A percentile compares a stretch with the other conserved stretches of the same genome.
Conservation (phyloP, 768 basidiomycete genomes). For the Phylloporus sp. region DNA sequence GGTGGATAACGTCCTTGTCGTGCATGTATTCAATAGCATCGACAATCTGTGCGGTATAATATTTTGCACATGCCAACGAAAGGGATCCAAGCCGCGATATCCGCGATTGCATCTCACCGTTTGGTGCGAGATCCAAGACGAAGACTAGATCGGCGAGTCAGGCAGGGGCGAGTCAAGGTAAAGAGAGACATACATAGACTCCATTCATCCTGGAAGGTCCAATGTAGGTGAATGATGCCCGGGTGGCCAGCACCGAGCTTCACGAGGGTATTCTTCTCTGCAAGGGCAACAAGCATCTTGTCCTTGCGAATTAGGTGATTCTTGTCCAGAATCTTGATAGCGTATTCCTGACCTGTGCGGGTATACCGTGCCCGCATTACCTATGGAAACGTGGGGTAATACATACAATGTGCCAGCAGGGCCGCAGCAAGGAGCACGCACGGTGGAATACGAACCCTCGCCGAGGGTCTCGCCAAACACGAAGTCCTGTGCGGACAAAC, state of each 20-base stretch:
- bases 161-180: neutral
- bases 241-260: conserved; percentile 65
- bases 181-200: conserved; percentile 64
- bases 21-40: conserved; percentile 93
- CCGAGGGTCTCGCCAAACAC: conserved; percentile 71
- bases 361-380: conserved; percentile 54
- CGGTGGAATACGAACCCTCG: conserved; percentile 81
- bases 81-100: conserved; percentile 83
- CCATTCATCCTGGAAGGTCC: conserved; percentile 82
- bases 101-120: conserved; percentile 74
- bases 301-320: conserved; percentile 74
- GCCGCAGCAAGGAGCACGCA: conserved; percentile 35
- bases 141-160: conserved; percentile 50
- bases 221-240: conserved; percentile 76
- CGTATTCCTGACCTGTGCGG: conserved; percentile 60
- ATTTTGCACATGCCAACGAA: conserved; percentile 67
- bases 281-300: conserved; percentile 70
- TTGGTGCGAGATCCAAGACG: conserved; percentile 69
- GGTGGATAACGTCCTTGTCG: conserved; percentile 82
- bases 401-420: conserved; percentile 10
- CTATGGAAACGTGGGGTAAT: conserved; percentile 31
- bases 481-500: conserved; percentile 58
- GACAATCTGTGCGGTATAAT: conserved; percentile 87
- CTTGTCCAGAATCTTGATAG: conserved; percentile 83
- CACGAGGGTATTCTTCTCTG: conserved; percentile 77